These are phyloP conservation scores for Pichia ethanolica DNA, from an alignment of 805 yeast species.

Conservation along the genomic window DNA sequence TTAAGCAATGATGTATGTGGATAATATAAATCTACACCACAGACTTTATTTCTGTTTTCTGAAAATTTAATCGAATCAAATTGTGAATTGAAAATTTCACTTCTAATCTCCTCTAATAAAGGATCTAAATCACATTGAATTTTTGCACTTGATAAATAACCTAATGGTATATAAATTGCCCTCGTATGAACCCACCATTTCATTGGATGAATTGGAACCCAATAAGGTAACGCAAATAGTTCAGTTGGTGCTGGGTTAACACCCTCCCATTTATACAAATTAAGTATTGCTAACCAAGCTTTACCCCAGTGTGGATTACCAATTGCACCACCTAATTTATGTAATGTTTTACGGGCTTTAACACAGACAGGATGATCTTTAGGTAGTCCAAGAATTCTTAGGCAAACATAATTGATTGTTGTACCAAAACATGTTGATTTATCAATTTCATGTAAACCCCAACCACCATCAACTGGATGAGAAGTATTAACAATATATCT, in stretches of 20 bases:
- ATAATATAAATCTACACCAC: slow-evolving; percentile 88
- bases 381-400: slow-evolving; percentile 72
- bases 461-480: slow-evolving; percentile 99
- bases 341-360: slow-evolving; percentile 67
- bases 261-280: slow-evolving; percentile 89
- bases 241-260: slow-evolving; percentile 98
- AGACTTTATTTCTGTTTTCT: slow-evolving; percentile 70
- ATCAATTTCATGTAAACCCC: slow-evolving; percentile 94
- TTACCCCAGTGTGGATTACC: slow-evolving; percentile 98
- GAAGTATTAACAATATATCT: slow-evolving; percentile 86
- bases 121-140: slow-evolving; percentile 55
- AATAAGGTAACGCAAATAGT: slow-evolving; percentile 79
- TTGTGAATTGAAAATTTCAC: slow-evolving; percentile 66
- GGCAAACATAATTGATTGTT: slow-evolving; percentile 70
- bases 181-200: slow-evolving; percentile 99
- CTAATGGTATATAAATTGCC: slow-evolving; percentile 81
- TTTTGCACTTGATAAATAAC: slow-evolving; percentile 61
- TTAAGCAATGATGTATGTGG: slow-evolving; percentile 76
- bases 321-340: slow-evolving; percentile 78
- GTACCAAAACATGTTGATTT: slow-evolving; percentile 96
- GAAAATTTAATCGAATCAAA: slow-evolving; percentile 63
- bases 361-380: slow-evolving; percentile 68
- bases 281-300: slow-evolving; percentile 75
- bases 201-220: slow-evolving; percentile 82
- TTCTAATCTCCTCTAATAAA: slow-evolving; percentile 55